Conservation (phyloP, 2,329 filamentous ascomycete genomes). For the Diaporthe sp. region DNA sequence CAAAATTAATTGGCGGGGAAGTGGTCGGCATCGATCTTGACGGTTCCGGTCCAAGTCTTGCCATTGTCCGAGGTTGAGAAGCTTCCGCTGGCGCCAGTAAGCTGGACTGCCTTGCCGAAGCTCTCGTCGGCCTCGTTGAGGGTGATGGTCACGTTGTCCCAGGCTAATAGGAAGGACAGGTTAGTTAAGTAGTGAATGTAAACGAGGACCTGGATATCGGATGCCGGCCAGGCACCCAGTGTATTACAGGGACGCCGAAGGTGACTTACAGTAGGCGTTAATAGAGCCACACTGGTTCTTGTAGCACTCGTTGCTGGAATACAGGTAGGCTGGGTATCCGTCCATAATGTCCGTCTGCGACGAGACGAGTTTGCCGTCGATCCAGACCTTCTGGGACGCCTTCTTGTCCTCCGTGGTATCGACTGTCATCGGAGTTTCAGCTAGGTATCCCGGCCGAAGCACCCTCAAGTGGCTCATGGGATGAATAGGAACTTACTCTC, state of each 20-base stretch:
- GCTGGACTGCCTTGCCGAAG: slow-evolving; percentile 7
- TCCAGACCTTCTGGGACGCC: slow-evolving; percentile 12
- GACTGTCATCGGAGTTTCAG: background rate
- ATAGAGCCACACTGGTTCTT: slow-evolving; percentile 17
- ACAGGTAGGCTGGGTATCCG: background rate
- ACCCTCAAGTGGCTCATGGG: background rate
- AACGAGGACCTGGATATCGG: background rate
- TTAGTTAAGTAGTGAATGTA: background rate
- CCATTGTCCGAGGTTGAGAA: slow-evolving; percentile 20
- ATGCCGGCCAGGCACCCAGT: background rate
- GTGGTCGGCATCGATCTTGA: slow-evolving; percentile 26
- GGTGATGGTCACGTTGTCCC: slow-evolving; percentile 14
- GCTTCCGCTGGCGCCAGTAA: slow-evolving; percentile 3
- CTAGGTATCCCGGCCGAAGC: no score
- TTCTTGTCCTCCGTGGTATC: background rate
- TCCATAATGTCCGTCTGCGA: slow-evolving; percentile 17
- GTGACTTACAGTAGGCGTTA: slow-evolving; percentile 5
- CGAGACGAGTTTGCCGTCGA: slow-evolving; percentile 12
- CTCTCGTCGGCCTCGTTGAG: slow-evolving; percentile 11
- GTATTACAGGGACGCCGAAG: background rate
- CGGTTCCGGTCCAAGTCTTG: slow-evolving; percentile 26
- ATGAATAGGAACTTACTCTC: background rate
- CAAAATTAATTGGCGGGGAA: background rate
- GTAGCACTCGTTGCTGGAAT: slow-evolving; percentile 23
- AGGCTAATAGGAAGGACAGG: background rate